Percentiles rank a stretch among this genome's conserved stretches.
Evolutionary conservation across 345 rosid species (phyloP).

Genomic region (Brassica cretica): DNA sequence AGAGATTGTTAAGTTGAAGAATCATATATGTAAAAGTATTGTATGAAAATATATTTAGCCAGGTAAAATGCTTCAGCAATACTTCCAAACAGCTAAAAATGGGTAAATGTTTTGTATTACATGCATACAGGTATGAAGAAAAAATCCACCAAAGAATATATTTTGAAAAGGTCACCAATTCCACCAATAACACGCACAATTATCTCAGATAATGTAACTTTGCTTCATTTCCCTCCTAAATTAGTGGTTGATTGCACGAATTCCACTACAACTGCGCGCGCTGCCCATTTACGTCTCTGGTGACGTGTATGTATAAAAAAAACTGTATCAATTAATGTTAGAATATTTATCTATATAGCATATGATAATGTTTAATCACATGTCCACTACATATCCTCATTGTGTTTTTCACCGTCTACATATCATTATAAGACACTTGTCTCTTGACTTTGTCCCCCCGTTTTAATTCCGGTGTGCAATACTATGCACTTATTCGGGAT

Average conservation of each 20-base stretch:
- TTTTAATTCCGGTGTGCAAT: not conserved
- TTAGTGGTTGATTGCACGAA: not conserved
- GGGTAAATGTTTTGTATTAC: not conserved
- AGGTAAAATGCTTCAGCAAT: not conserved
- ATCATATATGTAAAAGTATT: not conserved
- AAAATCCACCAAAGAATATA: not conserved
- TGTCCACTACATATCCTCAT: constrained; percentile 14
- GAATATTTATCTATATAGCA: not conserved
- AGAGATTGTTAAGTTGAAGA: not conserved
- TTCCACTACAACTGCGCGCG: not conserved
- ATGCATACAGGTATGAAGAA: not conserved
- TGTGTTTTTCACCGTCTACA: constrained; percentile 20
- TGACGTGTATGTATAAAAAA: not conserved
- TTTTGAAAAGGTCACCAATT: not conserved
- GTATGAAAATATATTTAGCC: not conserved
- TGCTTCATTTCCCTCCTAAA: not conserved
- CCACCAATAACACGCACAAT: not conserved
- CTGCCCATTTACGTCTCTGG: not conserved
- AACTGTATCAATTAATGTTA: not conserved
- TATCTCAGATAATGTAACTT: constrained; percentile 6
- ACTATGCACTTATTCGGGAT: not conserved
- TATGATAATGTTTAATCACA: not conserved
- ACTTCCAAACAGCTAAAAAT: not conserved
- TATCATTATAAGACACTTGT: constrained; percentile 10
- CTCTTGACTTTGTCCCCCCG: constrained; percentile 9